Conservation (phyloP, 1,139 yeast genomes). For the Lodderomyces oxycetoniae region DNA sequence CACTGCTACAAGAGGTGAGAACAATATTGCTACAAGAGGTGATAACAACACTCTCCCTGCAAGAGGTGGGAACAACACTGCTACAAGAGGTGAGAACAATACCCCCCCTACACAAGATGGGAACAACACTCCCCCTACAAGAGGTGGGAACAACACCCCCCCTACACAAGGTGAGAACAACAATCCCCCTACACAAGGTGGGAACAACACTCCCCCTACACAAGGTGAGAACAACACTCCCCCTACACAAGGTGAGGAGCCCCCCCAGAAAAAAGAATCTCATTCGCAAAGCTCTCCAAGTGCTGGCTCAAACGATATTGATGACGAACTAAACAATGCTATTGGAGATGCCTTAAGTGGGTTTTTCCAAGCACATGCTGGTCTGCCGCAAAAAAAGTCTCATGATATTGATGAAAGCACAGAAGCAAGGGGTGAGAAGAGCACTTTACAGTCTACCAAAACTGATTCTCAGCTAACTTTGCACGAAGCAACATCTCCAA, state of each 20-base stretch:
- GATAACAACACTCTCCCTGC: too few relatives aligned
- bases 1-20: background rate
- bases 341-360: constrained; percentile 14
- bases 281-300: too few relatives aligned
- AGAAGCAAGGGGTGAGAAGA: too few relatives aligned
- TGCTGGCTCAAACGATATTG: constrained; percentile 1
- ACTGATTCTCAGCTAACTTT: too few relatives aligned
- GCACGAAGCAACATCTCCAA: too few relatives aligned
- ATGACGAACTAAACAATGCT: constrained; percentile 15
- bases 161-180: background rate
- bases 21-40: background rate
- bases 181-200: background rate
- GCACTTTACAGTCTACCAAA: too few relatives aligned
- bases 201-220: background rate
- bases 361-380: too few relatives aligned
- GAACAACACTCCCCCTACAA: background rate
- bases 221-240: background rate
- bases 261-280: too few relatives aligned
- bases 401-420: too few relatives aligned
- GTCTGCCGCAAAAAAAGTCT: too few relatives aligned
- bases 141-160: background rate
- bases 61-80: background rate
- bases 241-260: too few relatives aligned
- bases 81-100: background rate
- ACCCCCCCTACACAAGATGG: background rate